Evolutionary conservation across 1,284 basidiomycete species (phyloP).

Genomic region (Meripilus lineatus): DNA sequence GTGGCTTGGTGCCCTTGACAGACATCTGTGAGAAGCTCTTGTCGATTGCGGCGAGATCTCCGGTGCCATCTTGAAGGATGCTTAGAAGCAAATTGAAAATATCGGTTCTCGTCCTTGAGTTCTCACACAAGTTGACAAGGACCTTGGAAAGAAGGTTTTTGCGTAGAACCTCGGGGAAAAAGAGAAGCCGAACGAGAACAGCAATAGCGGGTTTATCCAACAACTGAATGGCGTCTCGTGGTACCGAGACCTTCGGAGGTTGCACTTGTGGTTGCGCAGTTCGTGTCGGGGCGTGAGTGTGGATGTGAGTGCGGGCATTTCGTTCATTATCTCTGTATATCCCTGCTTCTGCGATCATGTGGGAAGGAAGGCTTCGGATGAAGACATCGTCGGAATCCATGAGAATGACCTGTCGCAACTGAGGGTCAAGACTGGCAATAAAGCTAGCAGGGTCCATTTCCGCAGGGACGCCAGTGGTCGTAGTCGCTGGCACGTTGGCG

Average conservation of each 20-base stretch:
- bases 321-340: constrained; percentile 48
- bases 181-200: constrained; percentile 87
- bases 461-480: constrained; percentile 34
- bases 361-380: constrained; percentile 73
- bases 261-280: constrained; percentile 26
- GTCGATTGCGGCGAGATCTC: constrained; percentile 89
- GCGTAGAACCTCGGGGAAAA: constrained; percentile 91
- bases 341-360: constrained; percentile 80
- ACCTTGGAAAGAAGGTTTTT: constrained; percentile 87
- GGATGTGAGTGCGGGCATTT: constrained; percentile 18
- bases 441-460: constrained; percentile 87
- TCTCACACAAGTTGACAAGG: constrained; percentile 94
- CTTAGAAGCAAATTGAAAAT: constrained; percentile 90
- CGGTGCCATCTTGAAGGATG: constrained; percentile 93
- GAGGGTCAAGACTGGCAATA: constrained; percentile 83
- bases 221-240: constrained; percentile 89
- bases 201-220: constrained; percentile 91
- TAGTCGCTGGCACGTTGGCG: constrained; percentile 12
- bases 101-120: constrained; percentile 87
- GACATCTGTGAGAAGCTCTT: constrained; percentile 93
- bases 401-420: constrained; percentile 81
- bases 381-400: constrained; percentile 84
- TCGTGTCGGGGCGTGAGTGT: constrained; percentile 27
- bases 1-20: constrained; percentile 59
- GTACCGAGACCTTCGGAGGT: constrained; percentile 45